Evolutionary conservation across 768 basidiomycete species (phyloP), one percentile per base, ranked within the genome.

Genomic region (Omphalotus guepiniiformis): DNA sequence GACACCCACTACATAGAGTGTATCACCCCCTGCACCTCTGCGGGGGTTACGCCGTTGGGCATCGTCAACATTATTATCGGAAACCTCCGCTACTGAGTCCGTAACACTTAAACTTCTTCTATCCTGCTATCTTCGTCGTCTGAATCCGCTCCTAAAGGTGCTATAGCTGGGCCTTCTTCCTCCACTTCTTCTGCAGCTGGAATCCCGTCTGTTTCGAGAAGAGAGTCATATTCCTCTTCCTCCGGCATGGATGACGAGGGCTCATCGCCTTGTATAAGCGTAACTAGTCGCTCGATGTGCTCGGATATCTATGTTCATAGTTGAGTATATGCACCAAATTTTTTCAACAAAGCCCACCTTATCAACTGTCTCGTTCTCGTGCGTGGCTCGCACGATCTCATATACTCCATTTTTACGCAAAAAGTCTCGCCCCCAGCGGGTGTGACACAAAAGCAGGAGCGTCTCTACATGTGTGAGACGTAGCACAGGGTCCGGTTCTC

Each of bases 401-500:
- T 98, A 98, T 6, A 88, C 87, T 0, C 94, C 95, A 50, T 88
- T 75, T 19, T 72, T 67, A 23, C 96, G 76, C 49, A 92, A 72
- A 47, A 82, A 79, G 46, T 94, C 86, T 12, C 96, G 79, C 1
- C 92, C 94, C 79, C 86, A 89, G 19, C 83, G 82, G 1, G 90
- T 93, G 8, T 93, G 91, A 54, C 90, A 93, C 0, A 98, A 72
- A 34, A 99, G 67, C 0, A 97, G 75, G 16, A 99, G 70, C 0
- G 91, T 88, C 66, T 98, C 95, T n/a, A 97, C 71, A 57, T 88
- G 85, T 22, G 82, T 90, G 40, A 90, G 68, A 0, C 95, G 82
- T 39, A 97, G 74, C 2, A 71, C 76, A 0, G 80, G 55, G 59
- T 98, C 93, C 2, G 74, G 59, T 59, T 99, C 96, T 25, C 96